These are phyloP conservation scores for Linderniella brevidens DNA, from an alignment of 257 asterid species.

Conservation along the genomic window DNA sequence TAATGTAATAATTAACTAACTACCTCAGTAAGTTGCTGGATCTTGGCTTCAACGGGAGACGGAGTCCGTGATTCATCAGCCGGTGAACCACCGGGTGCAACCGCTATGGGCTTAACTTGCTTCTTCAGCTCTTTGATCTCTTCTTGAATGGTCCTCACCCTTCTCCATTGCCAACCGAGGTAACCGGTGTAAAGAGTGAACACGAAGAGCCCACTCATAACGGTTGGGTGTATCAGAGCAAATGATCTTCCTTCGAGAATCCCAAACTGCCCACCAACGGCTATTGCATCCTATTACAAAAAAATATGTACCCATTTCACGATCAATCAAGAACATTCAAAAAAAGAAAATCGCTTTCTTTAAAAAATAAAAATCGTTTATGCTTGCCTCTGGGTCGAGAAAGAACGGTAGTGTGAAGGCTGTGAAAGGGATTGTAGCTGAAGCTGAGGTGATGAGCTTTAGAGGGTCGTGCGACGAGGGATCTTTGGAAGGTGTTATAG, in stretches of 20 bases:
- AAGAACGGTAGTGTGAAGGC: no score
- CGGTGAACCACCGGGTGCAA: constrained; percentile 41
- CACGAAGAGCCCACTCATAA: constrained; percentile 53
- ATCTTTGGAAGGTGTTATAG: no score
- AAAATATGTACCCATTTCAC: neutral
- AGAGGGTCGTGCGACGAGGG: no score
- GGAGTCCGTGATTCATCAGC: constrained; percentile 27
- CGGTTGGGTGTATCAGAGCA: constrained; percentile 70
- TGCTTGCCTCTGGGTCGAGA: constrained; percentile 28
- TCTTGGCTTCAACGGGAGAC: constrained; percentile 70
- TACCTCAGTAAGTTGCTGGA: constrained; percentile 84
- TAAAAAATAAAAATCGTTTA: neutral
- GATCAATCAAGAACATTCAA: neutral
- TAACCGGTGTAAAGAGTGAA: constrained; percentile 79
- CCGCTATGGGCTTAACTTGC: constrained; percentile 54
- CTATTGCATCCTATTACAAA: constrained; percentile 48
- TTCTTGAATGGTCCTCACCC: constrained; percentile 62
- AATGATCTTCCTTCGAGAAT: constrained; percentile 71
- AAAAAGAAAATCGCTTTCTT: no score
- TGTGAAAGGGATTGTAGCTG: no score
- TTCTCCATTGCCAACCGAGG: constrained; percentile 98
- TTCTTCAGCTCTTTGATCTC: constrained; percentile 74
- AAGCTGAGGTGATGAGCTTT: no score
- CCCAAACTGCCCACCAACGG: constrained; percentile 75
- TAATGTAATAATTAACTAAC: no score